phyloP scores from a whole-genome alignment of 2,329 filamentous ascomycete species.

The Cladosporium oxysporum region DNA sequence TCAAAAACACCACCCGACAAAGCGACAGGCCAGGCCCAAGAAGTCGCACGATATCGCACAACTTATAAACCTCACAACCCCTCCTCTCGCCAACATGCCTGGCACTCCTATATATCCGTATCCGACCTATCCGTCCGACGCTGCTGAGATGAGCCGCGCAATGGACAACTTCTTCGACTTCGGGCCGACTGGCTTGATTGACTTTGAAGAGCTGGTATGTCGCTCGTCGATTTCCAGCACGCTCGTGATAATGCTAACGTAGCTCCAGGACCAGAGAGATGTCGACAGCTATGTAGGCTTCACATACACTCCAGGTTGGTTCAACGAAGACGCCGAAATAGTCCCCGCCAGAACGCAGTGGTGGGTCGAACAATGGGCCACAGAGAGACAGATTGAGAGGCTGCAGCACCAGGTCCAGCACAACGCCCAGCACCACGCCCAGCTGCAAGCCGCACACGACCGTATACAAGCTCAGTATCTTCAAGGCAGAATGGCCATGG shows the following conservation, averaged over 20 bases:
- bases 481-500: background rate
- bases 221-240: background rate
- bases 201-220: background rate
- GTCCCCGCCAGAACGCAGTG: background rate
- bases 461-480: background rate
- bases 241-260: background rate
- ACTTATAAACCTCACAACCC: background rate
- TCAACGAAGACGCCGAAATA: background rate
- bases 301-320: background rate
- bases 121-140: background rate
- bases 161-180: constrained; percentile 6
- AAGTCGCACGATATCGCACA: background rate
- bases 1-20: background rate
- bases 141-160: background rate
- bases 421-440: background rate
- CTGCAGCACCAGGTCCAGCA: background rate
- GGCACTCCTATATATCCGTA: background rate
- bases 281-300: background rate
- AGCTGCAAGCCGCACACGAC: background rate
- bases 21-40: background rate
- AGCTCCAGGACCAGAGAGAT: constrained; percentile 2
- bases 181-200: background rate
- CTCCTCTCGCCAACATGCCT: background rate
- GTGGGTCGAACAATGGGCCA: background rate
- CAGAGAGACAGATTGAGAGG: background rate